Percentiles rank a stretch among this genome's conserved stretches.
Conservation (phyloP, 495 filamentous ascomycete genomes). For the Annulohypoxylon bovei region DNA sequence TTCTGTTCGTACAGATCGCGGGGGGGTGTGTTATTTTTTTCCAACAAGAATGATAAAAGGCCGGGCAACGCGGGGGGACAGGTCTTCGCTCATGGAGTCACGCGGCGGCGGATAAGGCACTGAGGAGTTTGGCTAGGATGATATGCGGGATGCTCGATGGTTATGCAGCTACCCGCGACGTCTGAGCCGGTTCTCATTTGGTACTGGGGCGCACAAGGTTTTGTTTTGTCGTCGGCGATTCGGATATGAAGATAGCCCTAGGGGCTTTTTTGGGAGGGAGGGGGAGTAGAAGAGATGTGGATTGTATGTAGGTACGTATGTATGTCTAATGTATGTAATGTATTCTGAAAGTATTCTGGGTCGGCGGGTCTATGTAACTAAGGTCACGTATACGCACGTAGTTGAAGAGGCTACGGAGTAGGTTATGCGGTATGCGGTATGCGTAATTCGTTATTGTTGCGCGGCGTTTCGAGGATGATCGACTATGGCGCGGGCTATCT, state of each 20-base stretch:
- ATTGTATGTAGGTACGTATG: not conserved
- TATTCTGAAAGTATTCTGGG: slow-evolving; percentile 29
- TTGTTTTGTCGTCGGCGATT: slow-evolving; percentile 46
- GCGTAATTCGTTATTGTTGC: slow-evolving; percentile 33
- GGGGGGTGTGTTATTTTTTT: slow-evolving; percentile 49
- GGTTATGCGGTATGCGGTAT: slow-evolving; percentile 22
- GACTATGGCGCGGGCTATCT: slow-evolving; percentile 36
- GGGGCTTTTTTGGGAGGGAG: slow-evolving; percentile 7
- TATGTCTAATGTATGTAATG: slow-evolving; percentile 12
- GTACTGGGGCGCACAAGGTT: slow-evolving; percentile 42
- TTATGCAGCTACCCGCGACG: slow-evolving; percentile 50
- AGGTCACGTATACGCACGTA: slow-evolving; percentile 26
- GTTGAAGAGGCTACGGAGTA: slow-evolving; percentile 23
- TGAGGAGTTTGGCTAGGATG: slow-evolving; percentile 49
- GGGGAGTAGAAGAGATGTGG: not conserved
- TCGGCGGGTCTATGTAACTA: slow-evolving; percentile 45
- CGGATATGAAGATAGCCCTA: slow-evolving; percentile 42
- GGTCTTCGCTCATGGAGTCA: slow-evolving; percentile 53
- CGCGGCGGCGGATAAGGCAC: slow-evolving; percentile 60
- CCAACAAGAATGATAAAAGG: slow-evolving; percentile 45
- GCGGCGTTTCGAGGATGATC: slow-evolving; percentile 37
- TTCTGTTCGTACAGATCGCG: slow-evolving; percentile 48
- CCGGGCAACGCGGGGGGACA: slow-evolving; percentile 47
- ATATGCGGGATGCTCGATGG: slow-evolving; percentile 52
- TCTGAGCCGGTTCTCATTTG: slow-evolving; percentile 52